These are phyloP conservation scores for Sporothrix schenckii DNA, from an alignment of 2,329 filamentous ascomycete genomes.

Conservation along the genomic window DNA sequence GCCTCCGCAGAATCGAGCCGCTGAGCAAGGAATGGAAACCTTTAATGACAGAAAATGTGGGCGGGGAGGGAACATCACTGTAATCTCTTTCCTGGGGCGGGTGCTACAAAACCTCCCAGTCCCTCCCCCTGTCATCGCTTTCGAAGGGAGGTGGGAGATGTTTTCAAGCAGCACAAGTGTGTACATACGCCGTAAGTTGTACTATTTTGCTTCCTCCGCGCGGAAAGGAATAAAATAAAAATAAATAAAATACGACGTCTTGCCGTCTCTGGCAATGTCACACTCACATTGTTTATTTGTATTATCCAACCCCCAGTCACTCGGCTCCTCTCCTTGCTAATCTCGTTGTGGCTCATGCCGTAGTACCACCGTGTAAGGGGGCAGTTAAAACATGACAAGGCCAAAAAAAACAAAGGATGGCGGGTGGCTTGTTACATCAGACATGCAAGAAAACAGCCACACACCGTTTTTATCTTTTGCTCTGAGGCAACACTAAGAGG, in stretches of 20 bases:
- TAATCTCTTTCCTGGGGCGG: constrained; percentile 23
- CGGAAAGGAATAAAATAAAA: too few relatives aligned
- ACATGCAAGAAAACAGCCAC: not conserved
- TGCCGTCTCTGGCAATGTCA: not conserved
- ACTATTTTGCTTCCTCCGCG: too few relatives aligned
- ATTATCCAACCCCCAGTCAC: too few relatives aligned
- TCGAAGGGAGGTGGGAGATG: too few relatives aligned
- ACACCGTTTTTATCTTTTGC: not conserved
- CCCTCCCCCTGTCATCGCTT: not conserved
- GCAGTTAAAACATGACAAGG: not conserved
- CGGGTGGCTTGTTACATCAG: constrained; percentile 12
- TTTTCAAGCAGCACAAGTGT: too few relatives aligned
- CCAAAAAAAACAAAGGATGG: too few relatives aligned
- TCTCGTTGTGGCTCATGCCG: constrained; percentile 15
- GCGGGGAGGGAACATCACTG: not conserved
- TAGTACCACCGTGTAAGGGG: not conserved
- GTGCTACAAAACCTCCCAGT: not conserved
- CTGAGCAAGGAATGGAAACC: not conserved
- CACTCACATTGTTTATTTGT: too few relatives aligned
- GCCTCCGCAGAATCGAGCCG: not conserved
- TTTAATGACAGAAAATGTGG: not conserved
- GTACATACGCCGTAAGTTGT: too few relatives aligned
- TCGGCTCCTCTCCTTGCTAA: not conserved
- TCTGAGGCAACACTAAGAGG: not conserved
- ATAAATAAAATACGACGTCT: not conserved